Evolutionary conservation across 2,329 filamentous ascomycete species (phyloP), one percentile per base, ranked within the genome.

Genomic region (Hymenoscyphus fructigenus): DNA sequence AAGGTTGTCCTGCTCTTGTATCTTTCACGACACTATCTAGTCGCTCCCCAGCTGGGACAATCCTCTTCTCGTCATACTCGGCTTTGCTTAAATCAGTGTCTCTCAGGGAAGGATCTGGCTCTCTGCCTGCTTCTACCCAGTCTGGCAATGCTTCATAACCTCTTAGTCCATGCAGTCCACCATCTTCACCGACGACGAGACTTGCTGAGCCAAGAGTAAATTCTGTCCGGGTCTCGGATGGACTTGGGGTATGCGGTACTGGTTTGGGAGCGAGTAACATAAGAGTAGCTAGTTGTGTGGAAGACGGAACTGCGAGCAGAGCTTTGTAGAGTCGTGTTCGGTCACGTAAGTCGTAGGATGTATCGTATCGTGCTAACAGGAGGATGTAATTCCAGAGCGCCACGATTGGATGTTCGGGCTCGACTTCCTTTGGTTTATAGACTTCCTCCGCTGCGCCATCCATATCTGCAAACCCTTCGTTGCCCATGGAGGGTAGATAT

Each of bases 191-290:
- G 12, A 98, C 81, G 0, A 97, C 90, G 0, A 98, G 84, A 17
- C 92, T 94, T 1, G 94, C 87, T 2, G 92, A 95, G 12, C 95
- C 95, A 0, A 99, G 83, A 0, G 89, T 82, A 65, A 94, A 90
- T 0, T 87, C 89, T 68, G 89, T 91, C 38, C 93, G 86, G 2
- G 86, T 88, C 75, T 97, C 93, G 0, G 92, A 96, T 0, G 95
- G 95, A 65, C 91, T 96, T 0, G 93, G 93, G 0, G 91, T 90
- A 66, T 96, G 92, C 0, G 95, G 95, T 0, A 95, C 92, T 0
- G 95, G 94, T 76, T 99, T 99, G 0, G 95, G 93, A 0, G 95
- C 95, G 1, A 98, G 85, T 0, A 99, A 87, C 76, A 98, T 90
- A 15, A 99, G 83, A 0, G 91, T 93, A 2, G 95, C 95, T 17